Conservation (phyloP, 225 moss, liverwort and hornwort species). For the Sphagnum contortum region DNA sequence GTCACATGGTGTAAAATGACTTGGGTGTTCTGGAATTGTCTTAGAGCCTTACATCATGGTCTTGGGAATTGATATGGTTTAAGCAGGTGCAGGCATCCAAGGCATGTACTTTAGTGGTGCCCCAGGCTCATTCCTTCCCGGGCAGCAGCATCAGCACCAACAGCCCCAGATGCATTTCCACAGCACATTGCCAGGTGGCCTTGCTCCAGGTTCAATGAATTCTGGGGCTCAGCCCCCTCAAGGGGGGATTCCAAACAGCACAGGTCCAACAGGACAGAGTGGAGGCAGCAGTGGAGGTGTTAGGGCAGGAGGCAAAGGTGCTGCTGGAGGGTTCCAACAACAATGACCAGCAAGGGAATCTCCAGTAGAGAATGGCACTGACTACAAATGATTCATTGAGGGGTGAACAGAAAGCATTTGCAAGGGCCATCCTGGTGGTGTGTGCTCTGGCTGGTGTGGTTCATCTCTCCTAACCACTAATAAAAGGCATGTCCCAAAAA, state of each 20-base stretch:
- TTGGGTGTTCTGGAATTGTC: not conserved
- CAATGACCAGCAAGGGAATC: slow-evolving; percentile 15
- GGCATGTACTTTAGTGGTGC: slow-evolving; percentile 45
- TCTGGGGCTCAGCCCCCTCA: slow-evolving; percentile 34
- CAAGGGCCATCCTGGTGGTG: slow-evolving; percentile 8
- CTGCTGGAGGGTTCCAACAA: slow-evolving; percentile 39
- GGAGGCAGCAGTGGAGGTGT: slow-evolving; percentile 22
- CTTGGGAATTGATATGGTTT: not conserved
- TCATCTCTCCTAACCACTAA: slow-evolving; percentile 38
- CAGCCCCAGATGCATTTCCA: slow-evolving; percentile 53
- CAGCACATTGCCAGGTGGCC: slow-evolving; percentile 31
- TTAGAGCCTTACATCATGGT: not conserved
- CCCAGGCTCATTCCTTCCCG: slow-evolving; percentile 31
- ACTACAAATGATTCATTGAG: slow-evolving; percentile 49
- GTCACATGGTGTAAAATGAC: not conserved
- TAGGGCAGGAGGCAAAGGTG: slow-evolving; percentile 33
- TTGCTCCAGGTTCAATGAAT: slow-evolving; percentile 28
- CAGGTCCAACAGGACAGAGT: slow-evolving; percentile 19
- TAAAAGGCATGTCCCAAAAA: slow-evolving; percentile 41
- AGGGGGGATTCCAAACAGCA: slow-evolving; percentile 17
- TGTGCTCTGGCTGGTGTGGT: slow-evolving; percentile 13
- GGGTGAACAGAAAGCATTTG: slow-evolving; percentile 27
- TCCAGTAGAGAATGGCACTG: slow-evolving; percentile 13
- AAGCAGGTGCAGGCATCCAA: slow-evolving; percentile 46
- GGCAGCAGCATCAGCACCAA: slow-evolving; percentile 43